Conservation (phyloP, 306 rosid species). For the Mucuna pruriens region DNA sequence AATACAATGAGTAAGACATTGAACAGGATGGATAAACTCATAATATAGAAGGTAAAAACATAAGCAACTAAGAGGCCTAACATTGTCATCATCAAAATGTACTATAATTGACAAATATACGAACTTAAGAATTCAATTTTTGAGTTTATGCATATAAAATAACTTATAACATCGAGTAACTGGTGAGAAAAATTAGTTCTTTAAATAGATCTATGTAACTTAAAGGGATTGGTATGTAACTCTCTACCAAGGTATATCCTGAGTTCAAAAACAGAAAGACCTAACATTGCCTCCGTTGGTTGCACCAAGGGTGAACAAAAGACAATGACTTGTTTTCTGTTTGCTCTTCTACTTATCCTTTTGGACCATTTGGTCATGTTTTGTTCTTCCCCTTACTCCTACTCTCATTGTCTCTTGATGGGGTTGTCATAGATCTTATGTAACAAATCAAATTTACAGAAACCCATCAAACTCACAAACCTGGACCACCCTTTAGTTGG, state of each 20-base stretch:
- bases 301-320: neutral
- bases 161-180: no score
- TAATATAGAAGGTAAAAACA: neutral
- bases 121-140: no score
- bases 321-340: neutral
- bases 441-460: neutral
- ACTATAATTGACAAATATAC: no score
- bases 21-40: neutral
- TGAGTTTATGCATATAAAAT: no score
- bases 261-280: no score
- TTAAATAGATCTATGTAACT: no score
- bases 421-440: neutral
- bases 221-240: no score
- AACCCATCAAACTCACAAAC: neutral
- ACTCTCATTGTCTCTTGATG: neutral
- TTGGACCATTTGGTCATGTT: neutral
- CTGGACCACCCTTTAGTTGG: conserved; percentile 3
- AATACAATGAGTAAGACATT: neutral
- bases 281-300: neutral
- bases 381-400: neutral
- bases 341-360: neutral
- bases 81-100: no score
- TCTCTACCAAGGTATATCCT: no score
- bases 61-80: neutral
- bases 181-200: no score